Base-by-base conservation (phyloP, 169 alveolate species). In the Plasmodium gallinaceum region DNA sequence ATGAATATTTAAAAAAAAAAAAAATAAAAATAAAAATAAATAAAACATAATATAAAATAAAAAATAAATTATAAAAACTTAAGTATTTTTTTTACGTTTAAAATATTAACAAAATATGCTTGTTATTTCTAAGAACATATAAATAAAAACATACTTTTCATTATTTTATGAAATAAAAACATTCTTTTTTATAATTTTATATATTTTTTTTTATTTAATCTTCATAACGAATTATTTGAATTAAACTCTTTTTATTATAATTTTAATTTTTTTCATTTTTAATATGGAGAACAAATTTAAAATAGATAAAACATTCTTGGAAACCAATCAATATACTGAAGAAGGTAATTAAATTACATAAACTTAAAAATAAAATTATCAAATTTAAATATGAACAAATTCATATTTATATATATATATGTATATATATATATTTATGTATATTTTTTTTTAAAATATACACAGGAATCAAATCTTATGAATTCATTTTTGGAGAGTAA, bases 401-500 rank as follows among this genome's bases (percentile, higher is more conserved):
- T 16, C 26, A 54, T 20, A 26, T 42, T 9, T 26, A 39, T 58
- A 39, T 42, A 14, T 72, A 32, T 26, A 68, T 68, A 71, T 48
- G 14, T 32, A 8, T n/a, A 51, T 51, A 52, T 12, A 5, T 57
- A n/a, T 46, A 18, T 73, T 10, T 73, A 8, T 26, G 51, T 26
- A 26, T 64, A 37, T 45, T 45, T n/a, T 73, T 22, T 73, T 74
- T 54, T 8, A n/a, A 16, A 2, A 45, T 43, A 42, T 45, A 12
- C 39, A 16, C 37, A 74, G 88, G 88, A 32, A 61, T 74, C 32
- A 74, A 74, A n/a, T 43, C 57, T 26, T 74, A 74, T 42, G 88
- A 74, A 61, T 74, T 74, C 39, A 74, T 74, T 16, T 74, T 74
- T 74, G 88, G 88, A 74, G 73, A 74, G 88, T 74, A 74, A 58